phyloP scores from a whole-genome alignment of 2,329 filamentous ascomycete genomes.

The Claviceps spartinae region DNA sequence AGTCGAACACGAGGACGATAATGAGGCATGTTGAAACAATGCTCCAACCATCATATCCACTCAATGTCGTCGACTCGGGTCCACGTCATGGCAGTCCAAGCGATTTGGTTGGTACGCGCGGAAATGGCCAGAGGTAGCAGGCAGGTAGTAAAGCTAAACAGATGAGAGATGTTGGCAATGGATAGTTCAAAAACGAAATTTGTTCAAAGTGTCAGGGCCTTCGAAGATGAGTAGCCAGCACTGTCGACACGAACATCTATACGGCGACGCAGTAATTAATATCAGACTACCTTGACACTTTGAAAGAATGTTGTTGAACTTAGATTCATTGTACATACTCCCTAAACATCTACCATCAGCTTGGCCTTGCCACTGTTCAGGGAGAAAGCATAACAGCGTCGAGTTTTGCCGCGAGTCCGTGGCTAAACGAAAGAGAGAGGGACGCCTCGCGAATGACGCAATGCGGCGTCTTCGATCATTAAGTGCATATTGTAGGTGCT shows the following conservation, averaged over 20 bases:
- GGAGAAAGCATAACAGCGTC: not conserved
- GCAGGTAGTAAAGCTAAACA: no score
- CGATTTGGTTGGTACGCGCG: not conserved
- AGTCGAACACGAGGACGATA: not conserved
- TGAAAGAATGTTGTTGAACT: no score
- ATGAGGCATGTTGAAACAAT: not conserved
- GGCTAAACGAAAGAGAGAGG: not conserved
- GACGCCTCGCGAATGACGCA: not conserved
- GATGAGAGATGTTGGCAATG: no score
- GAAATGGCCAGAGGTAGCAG: not conserved
- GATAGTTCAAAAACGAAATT: no score
- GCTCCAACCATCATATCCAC: not conserved
- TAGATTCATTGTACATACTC: no score
- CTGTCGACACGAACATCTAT: no score
- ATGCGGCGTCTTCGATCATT: not conserved
- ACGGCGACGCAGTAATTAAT: no score
- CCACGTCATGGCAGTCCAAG: not conserved
- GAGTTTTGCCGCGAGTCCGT: not conserved
- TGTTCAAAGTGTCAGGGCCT: no score
- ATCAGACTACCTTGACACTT: no score
- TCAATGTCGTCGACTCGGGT: not conserved
- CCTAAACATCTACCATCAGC: not conserved
- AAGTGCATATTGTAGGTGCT: not conserved
- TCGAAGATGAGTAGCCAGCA: no score
- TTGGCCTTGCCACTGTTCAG: not conserved